Conservation (phyloP, 148 eudicot genomes). For the Rhododendron mucronatum region DNA sequence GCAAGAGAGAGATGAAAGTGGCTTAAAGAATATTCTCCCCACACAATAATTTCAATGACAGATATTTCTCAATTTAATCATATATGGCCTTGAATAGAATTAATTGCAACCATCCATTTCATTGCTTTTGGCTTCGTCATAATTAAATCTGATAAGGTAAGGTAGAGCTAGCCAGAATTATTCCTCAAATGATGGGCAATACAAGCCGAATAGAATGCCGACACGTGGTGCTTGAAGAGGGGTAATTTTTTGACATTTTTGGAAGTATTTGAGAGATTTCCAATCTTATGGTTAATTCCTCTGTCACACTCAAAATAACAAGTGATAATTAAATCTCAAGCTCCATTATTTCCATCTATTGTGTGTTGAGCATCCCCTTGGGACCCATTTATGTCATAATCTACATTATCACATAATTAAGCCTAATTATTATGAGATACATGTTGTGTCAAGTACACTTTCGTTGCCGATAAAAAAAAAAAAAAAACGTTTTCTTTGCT, state of each 20-base stretch:
- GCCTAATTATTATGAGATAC: neutral
- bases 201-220: neutral
- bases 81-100: neutral
- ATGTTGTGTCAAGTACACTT: too few species aligned
- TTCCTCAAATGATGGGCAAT: neutral
- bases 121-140: neutral
- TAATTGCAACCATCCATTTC: neutral
- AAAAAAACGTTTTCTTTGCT: neutral
- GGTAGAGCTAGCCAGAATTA: neutral
- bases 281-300: neutral
- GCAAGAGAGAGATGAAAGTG: neutral
- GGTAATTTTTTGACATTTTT: neutral
- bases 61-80: neutral
- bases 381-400: slow-evolving; percentile 2
- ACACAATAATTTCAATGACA: neutral
- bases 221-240: neutral
- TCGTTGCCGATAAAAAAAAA: too few species aligned
- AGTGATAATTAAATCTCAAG: neutral
- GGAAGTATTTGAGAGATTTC: neutral
- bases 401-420: neutral
- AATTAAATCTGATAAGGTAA: neutral
- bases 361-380: neutral
- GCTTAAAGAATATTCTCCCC: neutral
- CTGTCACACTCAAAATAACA: neutral
- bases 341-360: slow-evolving; percentile 3